Evolutionary conservation across 2,329 filamentous ascomycete genomes (phyloP), one percentile per base, ranked within the genome.

Genomic region (Davidsoniella virescens): DNA sequence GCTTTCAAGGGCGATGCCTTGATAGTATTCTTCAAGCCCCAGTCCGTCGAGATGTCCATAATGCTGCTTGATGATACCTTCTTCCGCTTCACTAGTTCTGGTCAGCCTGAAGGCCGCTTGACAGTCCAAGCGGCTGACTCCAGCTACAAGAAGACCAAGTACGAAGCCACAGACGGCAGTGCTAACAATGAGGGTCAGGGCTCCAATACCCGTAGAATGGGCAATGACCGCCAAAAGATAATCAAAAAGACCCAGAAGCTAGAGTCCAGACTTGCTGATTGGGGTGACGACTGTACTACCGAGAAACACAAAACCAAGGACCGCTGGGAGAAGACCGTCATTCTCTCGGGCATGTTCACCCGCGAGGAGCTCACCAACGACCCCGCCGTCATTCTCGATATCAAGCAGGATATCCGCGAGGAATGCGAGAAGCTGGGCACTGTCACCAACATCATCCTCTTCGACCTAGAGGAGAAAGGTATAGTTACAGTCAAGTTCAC

Each of bases 331-430:
- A 93, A 88, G 63, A 71, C 85, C 14, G 88, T 94, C 25, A 80
- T 96, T 52, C 68, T 98, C 55, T 86, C 86, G 61, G 80, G 94
- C 66, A 94, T 94, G 82, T 98, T 98, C 65, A 93, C 87, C 1
- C 71, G 90, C 40, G 63, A 81, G 54, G 86, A 94, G 66, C 71
- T 96, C 23, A 80, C 87, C 57, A 84, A 93, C 60, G 88, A 96
- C 59, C 79, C 84, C 2, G 79, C 80, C 0, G 84, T 83, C 1
- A 74, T 93, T 53, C 70, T 93, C 37, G 90, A 96, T 55, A 94
- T 96, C 67, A 93, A 93, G 62, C 84, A 94, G 62, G 92, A 98
- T 61, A 85, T 96, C 51, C 77, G 85, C 43, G 86, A 94, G 47
- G 88, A 94, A 65, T 94, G 87, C 63, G 73, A 77, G 52, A 93